Conservation (phyloP, 2,329 filamentous ascomycete species). For the Amylocarpus encephaloides region DNA sequence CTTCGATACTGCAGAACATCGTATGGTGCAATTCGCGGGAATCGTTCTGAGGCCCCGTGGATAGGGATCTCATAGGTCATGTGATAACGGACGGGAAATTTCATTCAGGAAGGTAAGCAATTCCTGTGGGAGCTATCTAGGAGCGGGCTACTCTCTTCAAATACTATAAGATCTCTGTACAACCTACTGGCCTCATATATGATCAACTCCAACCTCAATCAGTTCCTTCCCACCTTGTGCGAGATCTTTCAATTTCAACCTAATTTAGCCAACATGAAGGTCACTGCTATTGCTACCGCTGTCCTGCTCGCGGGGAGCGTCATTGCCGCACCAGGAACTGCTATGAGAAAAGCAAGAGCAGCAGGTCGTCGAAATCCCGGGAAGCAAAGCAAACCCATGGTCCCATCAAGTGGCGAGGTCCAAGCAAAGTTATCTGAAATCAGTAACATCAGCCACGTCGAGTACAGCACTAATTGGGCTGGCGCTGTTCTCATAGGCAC, state of each 20-base stretch:
- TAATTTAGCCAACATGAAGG: slow-evolving; percentile 41
- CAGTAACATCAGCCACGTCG: slow-evolving; percentile 37
- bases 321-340: slow-evolving; percentile 40
- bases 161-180: too few species aligned
- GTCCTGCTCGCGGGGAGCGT: slow-evolving; percentile 37
- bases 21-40: too few species aligned
- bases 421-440: slow-evolving; percentile 23
- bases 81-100: too few species aligned
- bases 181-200: too few species aligned
- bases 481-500: slow-evolving; percentile 47
- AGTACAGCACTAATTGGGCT: slow-evolving; percentile 53
- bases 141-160: too few species aligned
- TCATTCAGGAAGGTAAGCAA: too few species aligned
- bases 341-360: slow-evolving; percentile 31
- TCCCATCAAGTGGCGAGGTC: slow-evolving; percentile 22
- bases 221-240: not conserved
- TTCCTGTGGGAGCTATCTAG: too few species aligned
- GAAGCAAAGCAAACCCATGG: slow-evolving; percentile 24
- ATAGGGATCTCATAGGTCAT: too few species aligned
- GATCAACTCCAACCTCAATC: not conserved
- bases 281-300: slow-evolving; percentile 34
- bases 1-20: too few species aligned
- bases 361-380: slow-evolving; percentile 5
- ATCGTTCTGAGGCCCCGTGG: too few species aligned
- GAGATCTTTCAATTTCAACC: not conserved